Evolutionary conservation across 2,329 filamentous ascomycete genomes (phyloP), one percentile per base, ranked within the genome.

Genomic region (Cladosporium phlei): DNA sequence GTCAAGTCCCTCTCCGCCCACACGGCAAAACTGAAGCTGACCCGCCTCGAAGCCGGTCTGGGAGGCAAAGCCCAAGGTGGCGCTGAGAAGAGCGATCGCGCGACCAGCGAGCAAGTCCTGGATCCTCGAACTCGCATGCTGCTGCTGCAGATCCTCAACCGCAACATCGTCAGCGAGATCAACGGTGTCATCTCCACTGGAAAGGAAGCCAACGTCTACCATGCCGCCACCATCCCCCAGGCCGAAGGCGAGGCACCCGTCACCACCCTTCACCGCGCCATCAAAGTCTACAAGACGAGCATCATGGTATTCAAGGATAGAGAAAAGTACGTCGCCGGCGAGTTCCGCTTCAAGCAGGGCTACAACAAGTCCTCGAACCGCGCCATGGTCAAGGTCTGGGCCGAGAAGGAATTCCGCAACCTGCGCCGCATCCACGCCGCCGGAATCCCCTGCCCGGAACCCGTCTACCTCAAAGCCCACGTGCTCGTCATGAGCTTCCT

Each of bases 241-340:
- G 69, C 80, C 5, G 16, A 28, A 4, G 73, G 73, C 29, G 66
- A 69, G 14, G 58, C 64, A 2, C 38, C 54, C 2, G 54, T 55
- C 10, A 69, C 75, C 16, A 70, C 79, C 1, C 69, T 82, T 1
- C 88, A 95, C 60, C 81, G 88, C 38, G 93, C 93, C 10, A 89
- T 97, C 74, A 98, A 98, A 71, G 88, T 98, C 40, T 98, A 98
- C 80, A 98, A 98, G 77, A 98, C 93, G 6, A 86, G 87, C 46
- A 98, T 98, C 54, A 73, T 98, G 24, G 89, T 94, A 19, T 98
- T 98, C 80, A 97, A 97, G 71, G 93, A 98, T 69, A 80, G 93
- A 49, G 90, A 96, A 69, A 85, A 89, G 60, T 98, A 98, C 68
- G 93, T 98, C 52, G 86, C 85, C 1, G 93, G 93, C 55, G 93